These are phyloP conservation scores for Pleurotus sapidus DNA, from an alignment of 768 basidiomycete species.

Conservation along the genomic window DNA sequence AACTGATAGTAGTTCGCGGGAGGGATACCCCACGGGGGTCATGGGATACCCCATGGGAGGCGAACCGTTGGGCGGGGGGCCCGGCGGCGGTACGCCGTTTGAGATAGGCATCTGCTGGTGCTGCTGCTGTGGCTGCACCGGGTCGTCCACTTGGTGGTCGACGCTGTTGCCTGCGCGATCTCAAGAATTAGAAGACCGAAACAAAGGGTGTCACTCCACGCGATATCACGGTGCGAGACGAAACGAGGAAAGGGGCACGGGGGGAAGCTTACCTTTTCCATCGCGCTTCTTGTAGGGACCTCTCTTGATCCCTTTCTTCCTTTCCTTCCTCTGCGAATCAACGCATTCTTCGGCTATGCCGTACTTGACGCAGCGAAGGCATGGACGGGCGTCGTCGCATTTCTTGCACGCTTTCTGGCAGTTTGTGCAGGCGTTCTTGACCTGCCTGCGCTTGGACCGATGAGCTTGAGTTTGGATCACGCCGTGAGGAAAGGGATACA, in stretches of 20 bases:
- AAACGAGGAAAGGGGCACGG: conserved; percentile 22
- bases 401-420: conserved; percentile 93
- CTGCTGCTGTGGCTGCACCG: conserved; percentile 24
- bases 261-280: conserved; percentile 68
- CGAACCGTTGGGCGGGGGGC: conserved; percentile 30
- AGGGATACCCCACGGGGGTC: conserved; percentile 47
- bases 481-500: conserved; percentile 64
- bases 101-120: conserved; percentile 33
- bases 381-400: conserved; percentile 89
- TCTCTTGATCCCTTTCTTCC: conserved; percentile 83
- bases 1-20: conserved; percentile 50
- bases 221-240: conserved; percentile 28
- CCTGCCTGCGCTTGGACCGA: conserved; percentile 79
- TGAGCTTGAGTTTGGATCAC: conserved; percentile 42
- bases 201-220: conserved; percentile 16
- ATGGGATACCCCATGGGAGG: conserved; percentile 52
- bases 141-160: conserved; percentile 33
- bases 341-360: conserved; percentile 84
- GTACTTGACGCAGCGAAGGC: conserved; percentile 90
- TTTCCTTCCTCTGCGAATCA: conserved; percentile 90
- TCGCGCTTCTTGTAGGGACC: conserved; percentile 96
- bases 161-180: conserved; percentile 58
- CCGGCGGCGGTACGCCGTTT: conserved; percentile 31
- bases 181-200: conserved; percentile 42
- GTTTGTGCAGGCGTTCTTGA: conserved; percentile 90